Conservation (phyloP, 176 grass and related monocot species). For the Ensete glaucum region DNA sequence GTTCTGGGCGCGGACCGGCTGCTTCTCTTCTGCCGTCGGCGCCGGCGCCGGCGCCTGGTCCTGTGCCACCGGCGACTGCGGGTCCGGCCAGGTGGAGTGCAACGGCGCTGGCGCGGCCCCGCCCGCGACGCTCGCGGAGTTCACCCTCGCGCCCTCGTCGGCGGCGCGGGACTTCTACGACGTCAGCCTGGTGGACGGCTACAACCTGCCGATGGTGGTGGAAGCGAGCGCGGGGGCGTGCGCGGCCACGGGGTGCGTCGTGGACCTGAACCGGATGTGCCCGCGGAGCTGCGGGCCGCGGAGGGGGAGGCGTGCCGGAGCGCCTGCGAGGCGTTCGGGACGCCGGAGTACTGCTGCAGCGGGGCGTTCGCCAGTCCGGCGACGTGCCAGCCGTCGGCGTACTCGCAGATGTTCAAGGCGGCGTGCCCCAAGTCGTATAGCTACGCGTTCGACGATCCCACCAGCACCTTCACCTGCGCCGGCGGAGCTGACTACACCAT, state of each 20-base stretch:
- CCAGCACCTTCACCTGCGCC: constrained; percentile 79
- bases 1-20: constrained; percentile 2
- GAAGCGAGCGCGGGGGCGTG: constrained; percentile 34
- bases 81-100: constrained; percentile 61
- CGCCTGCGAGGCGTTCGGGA: constrained; percentile 82
- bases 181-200: constrained; percentile 80
- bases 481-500: constrained; percentile 70
- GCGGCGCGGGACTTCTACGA: constrained; percentile 72
- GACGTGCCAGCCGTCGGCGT: constrained; percentile 58
- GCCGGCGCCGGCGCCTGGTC: constrained; percentile 7
- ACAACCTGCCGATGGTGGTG: constrained; percentile 70
- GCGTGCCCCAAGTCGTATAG: constrained; percentile 86
- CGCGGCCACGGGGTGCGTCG: constrained; percentile 50
- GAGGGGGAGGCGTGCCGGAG: constrained; percentile 62
- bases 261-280: constrained; percentile 66
- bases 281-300: constrained; percentile 45
- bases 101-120: constrained; percentile 37
- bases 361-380: constrained; percentile 61
- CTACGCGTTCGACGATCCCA: constrained; percentile 87
- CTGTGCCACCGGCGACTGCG: constrained; percentile 79
- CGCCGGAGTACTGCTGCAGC: constrained; percentile 93
- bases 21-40: neutral
- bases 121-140: constrained; percentile 65
- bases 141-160: constrained; percentile 44
- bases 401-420: constrained; percentile 83